Evolutionary conservation across 2,329 filamentous ascomycete genomes (phyloP).

Genomic region (Fusarium falciforme): DNA sequence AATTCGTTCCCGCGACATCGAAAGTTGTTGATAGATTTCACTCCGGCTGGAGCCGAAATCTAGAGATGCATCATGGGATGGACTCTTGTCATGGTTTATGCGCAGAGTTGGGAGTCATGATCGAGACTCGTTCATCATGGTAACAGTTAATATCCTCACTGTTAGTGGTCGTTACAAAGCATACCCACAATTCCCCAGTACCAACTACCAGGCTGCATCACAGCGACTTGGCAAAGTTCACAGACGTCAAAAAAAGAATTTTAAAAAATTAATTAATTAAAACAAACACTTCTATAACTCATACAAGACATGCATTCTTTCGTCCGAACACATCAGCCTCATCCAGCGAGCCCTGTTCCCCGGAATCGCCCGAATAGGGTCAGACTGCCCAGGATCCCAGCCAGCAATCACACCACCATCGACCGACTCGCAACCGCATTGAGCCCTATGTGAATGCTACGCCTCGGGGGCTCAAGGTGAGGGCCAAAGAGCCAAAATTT

Average conservation of each 20-base stretch:
- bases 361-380: conserved; percentile 39
- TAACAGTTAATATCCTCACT: background rate
- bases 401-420: conserved; percentile 39
- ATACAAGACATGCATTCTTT: background rate
- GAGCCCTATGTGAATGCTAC: conserved; percentile 14
- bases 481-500: background rate
- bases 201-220: conserved; percentile 5
- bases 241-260: background rate
- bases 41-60: conserved; percentile 29
- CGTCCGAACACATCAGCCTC: background rate
- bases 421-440: conserved; percentile 26
- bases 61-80: background rate
- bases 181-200: conserved; percentile 2
- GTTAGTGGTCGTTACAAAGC: background rate
- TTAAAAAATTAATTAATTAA: background rate
- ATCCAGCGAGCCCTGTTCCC: conserved; percentile 16
- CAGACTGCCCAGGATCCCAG: conserved; percentile 31
- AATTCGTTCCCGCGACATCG: conserved; percentile 3
- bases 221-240: background rate
- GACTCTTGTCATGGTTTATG: background rate
- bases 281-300: background rate
- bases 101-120: background rate
- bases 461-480: conserved; percentile 11
- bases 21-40: conserved; percentile 12
- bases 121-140: background rate